Evolutionary conservation across 768 basidiomycete genomes (phyloP), one percentile per base, ranked within the genome.

Genomic region (Collybia sp.): DNA sequence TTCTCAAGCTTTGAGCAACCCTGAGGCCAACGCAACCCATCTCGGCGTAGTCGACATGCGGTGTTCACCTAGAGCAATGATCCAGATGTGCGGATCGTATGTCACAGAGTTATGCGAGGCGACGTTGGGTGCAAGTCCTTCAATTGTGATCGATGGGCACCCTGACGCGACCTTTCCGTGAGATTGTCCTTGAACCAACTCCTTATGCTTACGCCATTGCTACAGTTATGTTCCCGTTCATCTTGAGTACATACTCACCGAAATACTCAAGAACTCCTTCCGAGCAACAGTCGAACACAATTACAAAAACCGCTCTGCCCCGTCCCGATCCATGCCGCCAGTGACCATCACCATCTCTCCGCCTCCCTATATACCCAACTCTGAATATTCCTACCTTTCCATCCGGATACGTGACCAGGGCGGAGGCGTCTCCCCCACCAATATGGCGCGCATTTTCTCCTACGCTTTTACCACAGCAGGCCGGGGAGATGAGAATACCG

Each of bases 391-490:
- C 5, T 85, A 79, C 58, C 77, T 93, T 46, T 87, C 86, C 25
- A 72, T 94, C 38, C 76, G 92, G 33, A 72, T 94, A 15, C 77
- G 92, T 25, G 92, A 94, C 56, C 83, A 90, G 55, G 92, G 92
- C 3, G 92, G 92, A 9, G 92, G 92, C 6, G 82, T 94, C 30
- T 75, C 83, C 0, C 82, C 82, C 2, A 67, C 75, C 9, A 79
- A 93, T 60, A 79, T 93, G 74, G 68, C 76, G 15, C 77, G 80
- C 38, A 87, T 94, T 46, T 94, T 94, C 64, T 91, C 90, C 13
- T 94, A 94, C 61, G 89, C 89, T 5, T 94, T 93, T 61, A 93
- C 91, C 4, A 93, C 92, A 4, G 90, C 89, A 2, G 84, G 82
- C 5, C 67, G 75, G 36, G 68, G 64, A 32, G 69, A 67, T 9